phyloP scores from a whole-genome alignment of 352 stramenopile species.

The Nothophytophthora sp. region DNA sequence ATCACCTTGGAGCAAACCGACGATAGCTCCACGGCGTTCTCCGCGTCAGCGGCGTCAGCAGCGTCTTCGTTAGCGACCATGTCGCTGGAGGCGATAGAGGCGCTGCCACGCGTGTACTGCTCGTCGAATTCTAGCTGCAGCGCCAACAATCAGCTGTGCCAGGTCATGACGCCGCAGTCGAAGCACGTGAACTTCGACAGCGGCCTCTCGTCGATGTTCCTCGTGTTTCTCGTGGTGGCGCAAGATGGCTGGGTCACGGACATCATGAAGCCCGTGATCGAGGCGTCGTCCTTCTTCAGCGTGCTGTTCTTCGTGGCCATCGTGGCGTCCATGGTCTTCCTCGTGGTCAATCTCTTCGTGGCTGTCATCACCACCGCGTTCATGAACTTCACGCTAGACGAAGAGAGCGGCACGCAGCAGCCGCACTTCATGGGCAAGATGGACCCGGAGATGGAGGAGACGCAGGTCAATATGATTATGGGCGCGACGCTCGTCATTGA shows the following conservation, averaged over 20 bases:
- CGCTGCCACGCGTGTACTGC: constrained; percentile 57
- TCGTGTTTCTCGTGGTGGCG: constrained; percentile 80
- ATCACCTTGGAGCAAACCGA: constrained; percentile 6
- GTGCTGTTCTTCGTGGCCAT: constrained; percentile 74
- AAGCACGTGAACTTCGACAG: constrained; percentile 73
- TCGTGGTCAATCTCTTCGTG: constrained; percentile 84
- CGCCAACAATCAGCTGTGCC: constrained; percentile 37
- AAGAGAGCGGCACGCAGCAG: constrained; percentile 33
- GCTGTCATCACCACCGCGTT: constrained; percentile 84
- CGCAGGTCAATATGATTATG: constrained; percentile 83
- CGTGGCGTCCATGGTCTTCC: constrained; percentile 76
- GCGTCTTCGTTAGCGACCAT: constrained; percentile 11
- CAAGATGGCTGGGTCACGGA: constrained; percentile 79
- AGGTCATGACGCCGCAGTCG: constrained; percentile 31
- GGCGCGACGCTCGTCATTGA: constrained; percentile 78
- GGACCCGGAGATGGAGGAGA: constrained; percentile 58
- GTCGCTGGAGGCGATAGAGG: constrained; percentile 24
- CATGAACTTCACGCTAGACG: constrained; percentile 79
- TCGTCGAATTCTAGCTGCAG: constrained; percentile 42
- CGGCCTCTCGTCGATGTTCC: constrained; percentile 64
- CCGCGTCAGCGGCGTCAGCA: constrained; percentile 5
- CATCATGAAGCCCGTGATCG: constrained; percentile 79
- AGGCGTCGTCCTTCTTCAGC: constrained; percentile 55
- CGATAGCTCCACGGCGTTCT: neutral
- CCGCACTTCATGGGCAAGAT: constrained; percentile 58